Evolutionary conservation across 495 filamentous ascomycete species (phyloP), one percentile per base, ranked within the genome.

Genomic region (Penicillium lagena): DNA sequence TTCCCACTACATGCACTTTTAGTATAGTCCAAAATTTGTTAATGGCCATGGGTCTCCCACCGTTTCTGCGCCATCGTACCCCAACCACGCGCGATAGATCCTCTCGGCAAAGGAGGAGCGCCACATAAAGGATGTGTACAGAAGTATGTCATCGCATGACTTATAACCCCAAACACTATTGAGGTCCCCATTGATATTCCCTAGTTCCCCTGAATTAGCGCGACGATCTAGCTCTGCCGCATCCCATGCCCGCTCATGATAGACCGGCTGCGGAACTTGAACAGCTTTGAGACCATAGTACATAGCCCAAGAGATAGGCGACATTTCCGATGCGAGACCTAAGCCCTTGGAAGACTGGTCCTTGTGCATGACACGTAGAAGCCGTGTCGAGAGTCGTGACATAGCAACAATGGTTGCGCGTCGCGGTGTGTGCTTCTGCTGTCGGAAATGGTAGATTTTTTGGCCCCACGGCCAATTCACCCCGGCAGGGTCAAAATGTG

Each of bases 271-370:
- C 4, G 56, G 56, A 1, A 52, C 47, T 31, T 59, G 53, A 0
- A 55, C 46, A 9, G 46, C 44, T 38, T 89, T 88, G 35, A 88
- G 64, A 6, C 85, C 85, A 61, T 88, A 82, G 12, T 83, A 73
- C 9, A 88, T 60, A 1, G 83, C 73, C 4, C 72, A 73, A 1
- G 82, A 83, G 35, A 73, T 71, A 3, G 82, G 75, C 36, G 73
- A 77, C 82, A 86, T 86, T 55, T 88, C 83, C 4, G 80, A 80
- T 9, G 73, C 76, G 38, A 87, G 71, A 40, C 77, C 71, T 17
- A 80, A 73, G 15, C 84, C 84, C 1, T 63, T 66, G 7, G 33
- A 3, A 0, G 39, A 14, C 13, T 49, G 40, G 29, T 37, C 46
- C 7, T 81, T 67, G 50, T 84, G 75, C 82, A 87, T 83, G 14